Evolutionary conservation across 2,329 filamentous ascomycete species (phyloP).

Genomic region (Beauveria sp.): DNA sequence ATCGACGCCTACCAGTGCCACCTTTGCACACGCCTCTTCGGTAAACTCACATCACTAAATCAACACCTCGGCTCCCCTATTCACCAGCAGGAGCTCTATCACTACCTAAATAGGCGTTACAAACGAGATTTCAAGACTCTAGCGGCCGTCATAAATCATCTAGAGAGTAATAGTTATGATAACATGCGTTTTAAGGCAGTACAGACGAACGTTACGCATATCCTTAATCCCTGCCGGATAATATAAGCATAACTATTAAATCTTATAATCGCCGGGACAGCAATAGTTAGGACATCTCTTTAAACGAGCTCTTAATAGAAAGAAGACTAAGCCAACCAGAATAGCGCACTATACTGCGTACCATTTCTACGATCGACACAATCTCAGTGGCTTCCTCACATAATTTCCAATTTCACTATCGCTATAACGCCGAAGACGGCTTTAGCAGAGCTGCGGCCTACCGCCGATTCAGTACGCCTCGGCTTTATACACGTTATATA

Average conservation of each 20-base stretch:
- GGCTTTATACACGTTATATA: too few species aligned
- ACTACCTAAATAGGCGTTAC: slow-evolving; percentile 31
- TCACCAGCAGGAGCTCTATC: slow-evolving; percentile 29
- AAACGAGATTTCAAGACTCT: slow-evolving; percentile 30
- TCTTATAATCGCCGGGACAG: too few species aligned
- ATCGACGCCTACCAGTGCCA: slow-evolving; percentile 21
- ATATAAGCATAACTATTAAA: not conserved
- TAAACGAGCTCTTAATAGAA: too few species aligned
- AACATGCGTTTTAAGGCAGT: slow-evolving; percentile 14
- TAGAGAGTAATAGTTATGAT: slow-evolving; percentile 36
- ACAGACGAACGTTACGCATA: slow-evolving; percentile 6
- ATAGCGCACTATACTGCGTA: too few species aligned
- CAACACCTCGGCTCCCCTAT: slow-evolving; percentile 46
- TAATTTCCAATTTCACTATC: too few species aligned
- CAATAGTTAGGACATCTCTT: too few species aligned
- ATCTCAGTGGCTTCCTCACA: too few species aligned
- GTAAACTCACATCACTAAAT: slow-evolving; percentile 28
- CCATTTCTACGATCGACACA: too few species aligned
- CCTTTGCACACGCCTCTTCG: slow-evolving; percentile 41
- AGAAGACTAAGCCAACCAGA: too few species aligned
- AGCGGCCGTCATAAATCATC: slow-evolving; percentile 32
- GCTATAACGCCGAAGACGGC: too few species aligned
- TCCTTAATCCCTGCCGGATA: not conserved
- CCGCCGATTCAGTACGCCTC: too few species aligned
- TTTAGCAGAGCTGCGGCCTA: too few species aligned